Conservation (phyloP, 805 yeast species). For the Hemisphaericaspora nanyangensis region DNA sequence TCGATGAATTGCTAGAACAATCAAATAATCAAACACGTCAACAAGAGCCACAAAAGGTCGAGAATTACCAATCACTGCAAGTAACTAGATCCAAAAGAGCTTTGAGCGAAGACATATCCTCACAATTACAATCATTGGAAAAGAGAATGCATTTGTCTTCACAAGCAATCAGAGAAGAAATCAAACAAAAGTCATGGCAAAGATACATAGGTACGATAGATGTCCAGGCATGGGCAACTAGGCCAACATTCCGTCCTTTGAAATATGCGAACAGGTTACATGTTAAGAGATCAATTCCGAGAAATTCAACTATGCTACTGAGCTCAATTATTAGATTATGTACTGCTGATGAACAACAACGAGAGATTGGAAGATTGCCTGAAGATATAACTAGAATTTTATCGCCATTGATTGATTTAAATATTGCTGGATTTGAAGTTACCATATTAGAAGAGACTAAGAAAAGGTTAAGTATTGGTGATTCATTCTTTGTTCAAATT, state of each 20-base stretch:
- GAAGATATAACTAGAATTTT: constrained; percentile 65
- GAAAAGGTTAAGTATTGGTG: constrained; percentile 63
- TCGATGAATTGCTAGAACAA: constrained; percentile 10
- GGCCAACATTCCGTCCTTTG: constrained; percentile 52
- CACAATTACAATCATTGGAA: constrained; percentile 9
- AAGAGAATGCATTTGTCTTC: constrained; percentile 11
- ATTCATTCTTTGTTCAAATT: constrained; percentile 64
- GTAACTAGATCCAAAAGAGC: neutral
- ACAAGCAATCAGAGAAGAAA: constrained; percentile 8
- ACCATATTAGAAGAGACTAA: constrained; percentile 57
- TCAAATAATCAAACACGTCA: neutral
- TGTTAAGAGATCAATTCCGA: constrained; percentile 34
- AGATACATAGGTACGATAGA: constrained; percentile 58
- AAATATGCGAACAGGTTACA: constrained; percentile 42
- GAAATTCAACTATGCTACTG: constrained; percentile 17
- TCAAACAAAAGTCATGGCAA: constrained; percentile 21
- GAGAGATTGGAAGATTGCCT: constrained; percentile 76
- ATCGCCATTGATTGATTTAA: constrained; percentile 58
- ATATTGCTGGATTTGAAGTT: constrained; percentile 52
- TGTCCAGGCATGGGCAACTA: constrained; percentile 67
- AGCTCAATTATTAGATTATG: constrained; percentile 33
- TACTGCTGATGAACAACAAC: constrained; percentile 13
- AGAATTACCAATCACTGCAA: neutral
- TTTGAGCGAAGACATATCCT: neutral
- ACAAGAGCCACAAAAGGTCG: neutral